Percentiles rank a stretch among this genome's conserved stretches.
phyloP scores from a whole-genome alignment of 192 early-diverging fungal genomes.

The Coemansia sp. region DNA sequence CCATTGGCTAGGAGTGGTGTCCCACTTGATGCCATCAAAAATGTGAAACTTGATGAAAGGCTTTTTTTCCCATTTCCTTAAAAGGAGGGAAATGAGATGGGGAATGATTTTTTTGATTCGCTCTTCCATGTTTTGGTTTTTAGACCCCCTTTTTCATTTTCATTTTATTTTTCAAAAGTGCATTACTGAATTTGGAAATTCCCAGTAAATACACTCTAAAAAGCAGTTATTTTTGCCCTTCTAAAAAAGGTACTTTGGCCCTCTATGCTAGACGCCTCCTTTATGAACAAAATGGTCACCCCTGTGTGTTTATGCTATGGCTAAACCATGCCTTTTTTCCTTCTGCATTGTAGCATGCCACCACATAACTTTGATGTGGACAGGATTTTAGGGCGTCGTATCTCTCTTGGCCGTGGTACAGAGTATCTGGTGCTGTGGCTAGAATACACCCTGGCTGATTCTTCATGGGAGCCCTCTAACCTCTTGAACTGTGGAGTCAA shows the following conservation, averaged over 20 bases:
- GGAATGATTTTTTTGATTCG: no score
- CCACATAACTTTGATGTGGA: conserved; percentile 34
- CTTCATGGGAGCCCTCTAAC: conserved; percentile 13
- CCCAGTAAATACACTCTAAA: no score
- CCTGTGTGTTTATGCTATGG: neutral
- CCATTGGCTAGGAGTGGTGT: neutral
- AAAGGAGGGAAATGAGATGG: no score
- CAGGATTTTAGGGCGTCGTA: conserved; percentile 37
- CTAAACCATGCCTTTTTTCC: neutral
- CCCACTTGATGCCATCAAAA: neutral
- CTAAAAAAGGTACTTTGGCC: no score
- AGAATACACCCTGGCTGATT: conserved; percentile 16
- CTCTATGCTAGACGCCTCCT: neutral
- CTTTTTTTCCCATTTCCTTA: neutral
- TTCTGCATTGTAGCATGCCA: neutral
- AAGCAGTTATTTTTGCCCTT: no score
- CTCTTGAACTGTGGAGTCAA: conserved; percentile 10
- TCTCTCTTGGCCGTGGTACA: conserved; percentile 12
- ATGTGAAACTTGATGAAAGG: no score
- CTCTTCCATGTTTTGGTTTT: no score
- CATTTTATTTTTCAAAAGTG: no score
- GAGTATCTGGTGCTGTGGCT: conserved; percentile 39
- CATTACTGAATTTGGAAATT: no score
- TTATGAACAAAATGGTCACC: neutral
- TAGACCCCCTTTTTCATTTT: no score